A percentile compares a stretch with the other conserved stretches of the same genome.
Conservation (phyloP, 192 early-diverging fungal genomes). For the Entomortierella beljakovae region DNA sequence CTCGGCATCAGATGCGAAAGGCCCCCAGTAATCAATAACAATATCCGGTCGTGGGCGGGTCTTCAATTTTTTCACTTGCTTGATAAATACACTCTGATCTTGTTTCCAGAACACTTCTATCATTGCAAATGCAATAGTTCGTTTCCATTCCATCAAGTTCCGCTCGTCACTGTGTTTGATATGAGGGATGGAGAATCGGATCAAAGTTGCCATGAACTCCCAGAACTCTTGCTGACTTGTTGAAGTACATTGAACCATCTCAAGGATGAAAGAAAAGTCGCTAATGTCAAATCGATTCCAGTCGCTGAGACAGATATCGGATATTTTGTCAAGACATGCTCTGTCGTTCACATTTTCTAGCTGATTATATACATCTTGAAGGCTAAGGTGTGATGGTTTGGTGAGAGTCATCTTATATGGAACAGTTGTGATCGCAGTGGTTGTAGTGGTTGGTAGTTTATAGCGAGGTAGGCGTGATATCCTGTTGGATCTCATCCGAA, state of each 20-base stretch:
- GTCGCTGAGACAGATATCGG: conserved; percentile 4
- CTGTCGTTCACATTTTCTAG: neutral
- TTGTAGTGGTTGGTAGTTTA: neutral
- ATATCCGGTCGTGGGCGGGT: neutral
- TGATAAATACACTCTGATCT: conserved; percentile 9
- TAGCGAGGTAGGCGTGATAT: conserved; percentile 11
- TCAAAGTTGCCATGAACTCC: conserved; percentile 21
- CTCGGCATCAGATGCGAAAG: conserved; percentile 7
- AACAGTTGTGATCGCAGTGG: neutral
- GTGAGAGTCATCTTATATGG: neutral
- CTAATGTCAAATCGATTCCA: neutral
- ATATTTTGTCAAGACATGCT: neutral
- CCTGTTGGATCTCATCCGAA: conserved; percentile 9
- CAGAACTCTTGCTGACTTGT: conserved; percentile 43
- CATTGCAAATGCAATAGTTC: conserved; percentile 13
- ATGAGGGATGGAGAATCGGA: conserved; percentile 4
- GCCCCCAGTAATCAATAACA: neutral
- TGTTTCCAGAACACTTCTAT: conserved; percentile 22
- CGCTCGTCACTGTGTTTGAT: neutral
- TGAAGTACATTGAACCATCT: conserved; percentile 30
- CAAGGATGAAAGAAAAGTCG: conserved; percentile 33
- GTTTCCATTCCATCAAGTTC: conserved; percentile 8
- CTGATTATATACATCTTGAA: conserved; percentile 10
- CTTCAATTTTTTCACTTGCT: conserved; percentile 13
- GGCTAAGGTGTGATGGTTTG: conserved; percentile 3